Base-by-base conservation (phyloP, 441 rosid genomes). In the Breynia disticha region DNA sequence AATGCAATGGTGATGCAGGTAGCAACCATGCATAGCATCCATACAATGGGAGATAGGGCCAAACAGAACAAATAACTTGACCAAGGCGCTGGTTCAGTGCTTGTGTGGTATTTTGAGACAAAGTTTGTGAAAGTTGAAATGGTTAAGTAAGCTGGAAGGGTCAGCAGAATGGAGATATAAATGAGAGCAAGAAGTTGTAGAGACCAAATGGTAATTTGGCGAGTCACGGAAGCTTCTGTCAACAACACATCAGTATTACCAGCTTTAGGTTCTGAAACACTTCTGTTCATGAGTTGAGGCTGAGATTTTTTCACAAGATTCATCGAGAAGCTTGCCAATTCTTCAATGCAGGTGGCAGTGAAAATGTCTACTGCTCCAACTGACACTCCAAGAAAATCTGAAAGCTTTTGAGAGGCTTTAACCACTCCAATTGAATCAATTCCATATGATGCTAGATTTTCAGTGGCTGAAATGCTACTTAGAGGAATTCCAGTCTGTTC, bases 351-450 rank as follows among this genome's bases (percentile, higher is more conserved):
- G 43, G 79, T 74, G 42, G 93, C 79, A 11, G 84, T 79, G 73
- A 84, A 81, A 54, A 84, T 81, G 60, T 84, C 93, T 3, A 84
- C 80, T 32, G 93, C 86, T 55, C 87, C 86, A 37, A 84, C 76
- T 1, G 93, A 75, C 50, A 76, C 86, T 48, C 81, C 84, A 6
- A 84, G 78, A 56, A 72, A 81, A 65, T 81, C 82, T 1, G 86
- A 79, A 35, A 84, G 78, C 19, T 84, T 84, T 37, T 84, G 93
- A 59, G 93, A 77, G 46, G 93, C 93, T 69, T 82, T 74, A 32
- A 84, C 91, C 4, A 81, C 81, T 0, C 86, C 91, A 48, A 81
- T 84, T 0, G 93, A 84, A 65, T 84, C 93, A n/a, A 84, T 72
- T 54, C 93, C 93, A 46, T 84, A 79, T 4, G 93, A 76, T 19